Conservation (phyloP, 345 rosid genomes). For the Populus davidiana region DNA sequence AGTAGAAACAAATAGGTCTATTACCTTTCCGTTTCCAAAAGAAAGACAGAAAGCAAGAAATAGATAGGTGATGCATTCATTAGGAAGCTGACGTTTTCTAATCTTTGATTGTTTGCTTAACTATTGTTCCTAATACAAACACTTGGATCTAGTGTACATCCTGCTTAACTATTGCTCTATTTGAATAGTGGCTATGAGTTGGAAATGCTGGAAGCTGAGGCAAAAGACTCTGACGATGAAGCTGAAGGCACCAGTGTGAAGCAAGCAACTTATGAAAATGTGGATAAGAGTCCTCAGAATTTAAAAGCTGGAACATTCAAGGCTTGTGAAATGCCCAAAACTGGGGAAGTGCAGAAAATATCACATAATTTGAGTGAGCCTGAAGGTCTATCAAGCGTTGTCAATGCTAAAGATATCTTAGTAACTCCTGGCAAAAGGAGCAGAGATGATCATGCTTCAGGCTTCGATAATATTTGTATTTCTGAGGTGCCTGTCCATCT, state of each 20-base stretch:
- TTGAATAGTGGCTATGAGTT: slow-evolving; percentile 57
- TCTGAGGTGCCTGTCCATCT: slow-evolving; percentile 25
- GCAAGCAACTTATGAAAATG: slow-evolving; percentile 30
- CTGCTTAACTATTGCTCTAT: not conserved
- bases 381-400: slow-evolving; percentile 27
- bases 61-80: no score
- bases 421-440: slow-evolving; percentile 33
- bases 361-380: slow-evolving; percentile 17
- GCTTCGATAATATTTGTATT: slow-evolving; percentile 20
- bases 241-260: slow-evolving; percentile 35
- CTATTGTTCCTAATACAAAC: not conserved
- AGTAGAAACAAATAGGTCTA: not conserved
- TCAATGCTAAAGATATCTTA: slow-evolving; percentile 22
- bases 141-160: not conserved
- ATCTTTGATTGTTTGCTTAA: not conserved
- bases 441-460: slow-evolving; percentile 23
- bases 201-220: slow-evolving; percentile 84
- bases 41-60: no score
- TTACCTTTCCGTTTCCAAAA: not conserved
- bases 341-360: slow-evolving; percentile 22
- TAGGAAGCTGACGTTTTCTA: not conserved
- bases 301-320: slow-evolving; percentile 31
- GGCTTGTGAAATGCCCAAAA: slow-evolving; percentile 30
- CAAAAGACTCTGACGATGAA: slow-evolving; percentile 90
- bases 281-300: slow-evolving; percentile 45